These are phyloP conservation scores for Metrosideros polymorpha DNA, from an alignment of 441 rosid genomes.

Conservation along the genomic window DNA sequence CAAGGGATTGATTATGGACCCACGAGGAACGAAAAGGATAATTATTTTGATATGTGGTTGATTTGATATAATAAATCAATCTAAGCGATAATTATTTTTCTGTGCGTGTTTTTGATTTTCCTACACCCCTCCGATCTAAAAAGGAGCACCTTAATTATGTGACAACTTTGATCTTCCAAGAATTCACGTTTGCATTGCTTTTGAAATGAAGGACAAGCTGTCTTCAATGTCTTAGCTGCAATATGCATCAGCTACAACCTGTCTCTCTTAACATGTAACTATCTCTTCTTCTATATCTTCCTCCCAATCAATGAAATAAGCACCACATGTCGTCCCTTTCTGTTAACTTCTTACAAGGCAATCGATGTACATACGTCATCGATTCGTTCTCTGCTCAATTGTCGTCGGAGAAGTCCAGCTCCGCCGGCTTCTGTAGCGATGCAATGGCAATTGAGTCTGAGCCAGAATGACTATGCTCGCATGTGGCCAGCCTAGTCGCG, in stretches of 20 bases:
- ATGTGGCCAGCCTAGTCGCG: constrained; percentile 23
- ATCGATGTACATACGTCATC: constrained; percentile 3
- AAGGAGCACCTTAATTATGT: neutral
- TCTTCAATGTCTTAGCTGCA: neutral
- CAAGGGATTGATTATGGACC: neutral
- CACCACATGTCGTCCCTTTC: neutral
- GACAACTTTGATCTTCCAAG: neutral
- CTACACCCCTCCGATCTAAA: neutral
- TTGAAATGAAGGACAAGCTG: neutral
- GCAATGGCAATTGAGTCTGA: constrained; percentile 34
- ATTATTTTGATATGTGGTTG: neutral
- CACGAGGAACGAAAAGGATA: neutral
- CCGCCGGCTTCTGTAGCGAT: constrained; percentile 63
- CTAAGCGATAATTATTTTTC: neutral
- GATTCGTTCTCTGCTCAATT: constrained; percentile 14
- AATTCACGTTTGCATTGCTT: neutral
- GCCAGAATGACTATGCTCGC: constrained; percentile 27
- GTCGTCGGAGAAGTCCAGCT: constrained; percentile 63
- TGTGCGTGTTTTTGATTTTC: neutral
- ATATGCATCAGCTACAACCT: neutral
- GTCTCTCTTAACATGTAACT: neutral
- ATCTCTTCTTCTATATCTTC: neutral
- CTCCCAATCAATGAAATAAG: neutral
- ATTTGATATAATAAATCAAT: neutral
- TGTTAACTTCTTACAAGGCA: neutral